Evolutionary conservation across 1,139 yeast species (phyloP), one percentile per base, ranked within the genome.

Genomic region (Hyphopichia wangnamkhiaoensis): DNA sequence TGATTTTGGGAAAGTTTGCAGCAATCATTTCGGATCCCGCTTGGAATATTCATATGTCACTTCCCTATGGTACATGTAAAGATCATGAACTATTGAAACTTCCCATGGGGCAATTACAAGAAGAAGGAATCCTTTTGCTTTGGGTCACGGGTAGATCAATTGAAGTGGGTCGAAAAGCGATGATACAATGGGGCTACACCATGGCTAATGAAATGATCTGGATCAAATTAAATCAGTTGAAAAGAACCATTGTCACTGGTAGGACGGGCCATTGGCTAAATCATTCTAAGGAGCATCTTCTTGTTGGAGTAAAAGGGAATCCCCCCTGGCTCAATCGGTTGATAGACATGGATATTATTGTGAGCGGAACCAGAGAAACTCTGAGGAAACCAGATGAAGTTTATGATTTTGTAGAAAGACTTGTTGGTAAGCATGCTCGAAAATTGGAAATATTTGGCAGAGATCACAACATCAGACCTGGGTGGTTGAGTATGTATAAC

Each of bases 121-220:
- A 79, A 40, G 95, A 88, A 56, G 98, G 98, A 0, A 65, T 91
- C 3, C 65, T 89, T 37, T 72, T 90, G 46, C 70, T 91, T 23
- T 91, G 97, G 98, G 97, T 90, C 4, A 91, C 98, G 1, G 97
- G 97, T 0, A 72, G 98, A 36, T 90, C 96, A 4, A 81, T 89
- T 47, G 97, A 91, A 51, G 71, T 85, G 29, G 98, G 97, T 1
- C 75, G 95, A 31, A 79, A 79, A 44, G 89, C 93, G 8, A 64
- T 91, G 41, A 60, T 59, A 5, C 79, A 77, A 46, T 90, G 97
- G 96, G 97, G 97, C 0, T 91, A 91, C 56, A 56, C 60, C 24
- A 79, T 84, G 5, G 66, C 80, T 19, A 93, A 90, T 58, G 97
- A 90, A 58, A 63, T 91, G 49, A 79, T 91, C 16, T 91, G 98